These are phyloP conservation scores for Neoarthrinium moseri DNA, from an alignment of 2,329 filamentous ascomycete species.

Conservation along the genomic window DNA sequence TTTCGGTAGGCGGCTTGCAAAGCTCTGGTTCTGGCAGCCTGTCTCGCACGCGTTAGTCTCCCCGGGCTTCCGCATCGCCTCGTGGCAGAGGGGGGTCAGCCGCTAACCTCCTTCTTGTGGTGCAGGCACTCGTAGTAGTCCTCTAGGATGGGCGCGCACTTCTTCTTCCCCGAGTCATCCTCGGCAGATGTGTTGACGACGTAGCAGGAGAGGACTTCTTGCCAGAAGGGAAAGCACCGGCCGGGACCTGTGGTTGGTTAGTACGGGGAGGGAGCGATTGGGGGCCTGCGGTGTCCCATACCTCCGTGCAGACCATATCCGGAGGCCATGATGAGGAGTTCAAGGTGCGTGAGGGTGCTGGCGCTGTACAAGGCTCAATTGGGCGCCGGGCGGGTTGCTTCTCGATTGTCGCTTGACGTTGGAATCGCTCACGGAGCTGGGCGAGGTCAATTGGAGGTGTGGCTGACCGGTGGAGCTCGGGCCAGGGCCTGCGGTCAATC, in stretches of 20 bases:
- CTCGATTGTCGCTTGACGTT: slow-evolving; percentile 13
- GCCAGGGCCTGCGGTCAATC: slow-evolving; percentile 4
- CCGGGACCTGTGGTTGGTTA: slow-evolving; percentile 47
- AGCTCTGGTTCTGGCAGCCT: slow-evolving; percentile 76
- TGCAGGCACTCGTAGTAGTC: slow-evolving; percentile 99
- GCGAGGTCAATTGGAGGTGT: slow-evolving; percentile 5
- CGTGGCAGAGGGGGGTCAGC: neutral
- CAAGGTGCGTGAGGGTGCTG: slow-evolving; percentile 2
- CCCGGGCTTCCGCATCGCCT: too few species aligned
- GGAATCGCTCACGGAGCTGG: slow-evolving; percentile 11
- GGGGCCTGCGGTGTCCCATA: slow-evolving; percentile 40
- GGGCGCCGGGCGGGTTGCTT: slow-evolving; percentile 7
- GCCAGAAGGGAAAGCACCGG: slow-evolving; percentile 99
- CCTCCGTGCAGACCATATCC: slow-evolving; percentile 81
- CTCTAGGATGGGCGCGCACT: slow-evolving; percentile 81
- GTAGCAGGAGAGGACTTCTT: slow-evolving; percentile 98
- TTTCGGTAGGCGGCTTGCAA: slow-evolving; percentile 86
- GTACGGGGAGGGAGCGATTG: slow-evolving; percentile 15
- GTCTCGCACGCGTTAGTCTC: slow-evolving; percentile 13
- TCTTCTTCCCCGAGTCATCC: slow-evolving; percentile 78
- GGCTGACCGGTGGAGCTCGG: slow-evolving; percentile 6
- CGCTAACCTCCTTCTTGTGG: slow-evolving; percentile 91
- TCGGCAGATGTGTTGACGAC: slow-evolving; percentile 86
- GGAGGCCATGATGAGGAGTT: slow-evolving; percentile 62
- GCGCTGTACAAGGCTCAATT: slow-evolving; percentile 9